phyloP scores from a whole-genome alignment of 768 basidiomycete genomes.

The Mycena indigotica region DNA sequence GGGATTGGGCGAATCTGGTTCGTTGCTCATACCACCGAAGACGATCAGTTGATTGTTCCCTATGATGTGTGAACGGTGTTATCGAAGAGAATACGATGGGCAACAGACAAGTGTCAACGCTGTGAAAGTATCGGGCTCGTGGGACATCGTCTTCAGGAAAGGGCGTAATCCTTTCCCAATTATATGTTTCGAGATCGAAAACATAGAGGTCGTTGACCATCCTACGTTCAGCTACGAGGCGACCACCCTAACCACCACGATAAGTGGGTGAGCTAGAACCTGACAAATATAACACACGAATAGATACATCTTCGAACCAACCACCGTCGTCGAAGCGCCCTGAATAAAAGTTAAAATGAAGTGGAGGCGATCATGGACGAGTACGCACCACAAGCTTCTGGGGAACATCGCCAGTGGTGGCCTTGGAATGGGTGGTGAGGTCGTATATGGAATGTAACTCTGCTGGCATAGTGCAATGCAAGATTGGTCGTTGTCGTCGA shows the following conservation, averaged over 20 bases:
- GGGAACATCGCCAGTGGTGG: conserved; percentile 84
- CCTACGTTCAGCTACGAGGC: conserved; percentile 80
- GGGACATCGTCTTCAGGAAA: conserved; percentile 72
- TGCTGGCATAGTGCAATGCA: background rate
- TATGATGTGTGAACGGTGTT: conserved; percentile 31
- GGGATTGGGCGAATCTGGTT: conserved; percentile 65
- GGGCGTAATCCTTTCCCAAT: conserved; percentile 73
- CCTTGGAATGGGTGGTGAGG: conserved; percentile 82
- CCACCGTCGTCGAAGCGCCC: conserved; percentile 91
- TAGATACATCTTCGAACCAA: conserved; percentile 86
- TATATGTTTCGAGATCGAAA: conserved; percentile 80
- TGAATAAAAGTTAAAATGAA: conserved; percentile 28
- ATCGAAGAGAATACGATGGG: background rate
- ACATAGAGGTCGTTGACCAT: conserved; percentile 92
- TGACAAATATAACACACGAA: conserved; percentile 59
- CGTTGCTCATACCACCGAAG: conserved; percentile 94
- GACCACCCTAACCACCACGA: conserved; percentile 77
- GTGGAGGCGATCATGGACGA: background rate
- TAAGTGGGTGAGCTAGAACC: background rate
- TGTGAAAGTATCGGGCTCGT: conserved; percentile 91
- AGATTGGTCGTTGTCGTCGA: background rate
- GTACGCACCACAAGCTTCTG: conserved; percentile 80
- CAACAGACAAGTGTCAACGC: conserved; percentile 76
- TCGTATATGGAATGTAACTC: conserved; percentile 81
- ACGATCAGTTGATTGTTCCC: conserved; percentile 91